Evolutionary conservation across 805 yeast genomes (phyloP).

Genomic region (Wickerhamiella shivajii): DNA sequence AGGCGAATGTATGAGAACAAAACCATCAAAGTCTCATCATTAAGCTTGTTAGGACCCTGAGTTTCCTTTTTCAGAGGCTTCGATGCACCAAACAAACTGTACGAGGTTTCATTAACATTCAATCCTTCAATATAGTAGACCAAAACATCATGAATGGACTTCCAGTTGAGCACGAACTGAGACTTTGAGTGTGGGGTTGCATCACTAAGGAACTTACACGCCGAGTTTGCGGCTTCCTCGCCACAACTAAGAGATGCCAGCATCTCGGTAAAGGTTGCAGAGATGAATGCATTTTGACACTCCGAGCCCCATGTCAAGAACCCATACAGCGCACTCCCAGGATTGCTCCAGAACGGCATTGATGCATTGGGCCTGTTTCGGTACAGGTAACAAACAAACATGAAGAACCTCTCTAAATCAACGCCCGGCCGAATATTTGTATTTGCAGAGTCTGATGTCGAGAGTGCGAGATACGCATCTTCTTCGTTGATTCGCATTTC

Average conservation of each 20-base stretch:
- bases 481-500: slow-evolving; percentile 29
- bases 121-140: slow-evolving; percentile 38
- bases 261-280: slow-evolving; percentile 68
- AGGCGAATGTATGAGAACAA: slow-evolving; percentile 61
- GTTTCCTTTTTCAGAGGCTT: slow-evolving; percentile 11
- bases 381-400: slow-evolving; percentile 58
- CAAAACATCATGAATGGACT: slow-evolving; percentile 38
- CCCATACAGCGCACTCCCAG: slow-evolving; percentile 53
- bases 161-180: slow-evolving; percentile 28
- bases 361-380: slow-evolving; percentile 45
- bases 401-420: slow-evolving; percentile 76
- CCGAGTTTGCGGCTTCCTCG: slow-evolving; percentile 34
- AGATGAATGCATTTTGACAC: slow-evolving; percentile 56
- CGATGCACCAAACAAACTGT: slow-evolving; percentile 6
- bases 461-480: slow-evolving; percentile 22
- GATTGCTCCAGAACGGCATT: slow-evolving; percentile 50
- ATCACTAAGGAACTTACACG: slow-evolving; percentile 13
- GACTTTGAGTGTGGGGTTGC: slow-evolving; percentile 4
- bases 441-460: slow-evolving; percentile 10
- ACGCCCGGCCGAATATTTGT: slow-evolving; percentile 35
- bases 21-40: slow-evolving; percentile 67
- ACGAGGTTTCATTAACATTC: too few species aligned
- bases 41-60: slow-evolving; percentile 39
- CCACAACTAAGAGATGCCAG: slow-evolving; percentile 60
- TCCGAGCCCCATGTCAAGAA: slow-evolving; percentile 81